A percentile compares a stretch with the other conserved stretches of the same genome.
Conservation (phyloP, 1,284 basidiomycete genomes). For the Papiliotrema laurentii region DNA sequence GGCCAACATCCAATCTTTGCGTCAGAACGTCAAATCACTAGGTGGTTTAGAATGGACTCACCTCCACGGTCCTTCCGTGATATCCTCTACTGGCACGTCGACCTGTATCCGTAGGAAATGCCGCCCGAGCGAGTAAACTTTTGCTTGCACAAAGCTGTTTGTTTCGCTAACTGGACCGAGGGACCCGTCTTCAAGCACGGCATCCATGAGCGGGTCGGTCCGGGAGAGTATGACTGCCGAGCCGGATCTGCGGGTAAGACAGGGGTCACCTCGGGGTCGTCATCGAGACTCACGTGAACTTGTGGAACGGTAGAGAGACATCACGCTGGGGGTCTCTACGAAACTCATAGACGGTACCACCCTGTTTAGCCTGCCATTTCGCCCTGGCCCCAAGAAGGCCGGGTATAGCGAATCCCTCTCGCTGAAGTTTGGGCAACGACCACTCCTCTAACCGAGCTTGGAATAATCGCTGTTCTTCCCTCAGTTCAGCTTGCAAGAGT, state of each 20-base stretch:
- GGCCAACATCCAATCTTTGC: slow-evolving; percentile 63
- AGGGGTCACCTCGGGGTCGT: background rate
- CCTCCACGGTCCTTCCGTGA: slow-evolving; percentile 57
- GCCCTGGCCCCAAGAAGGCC: background rate
- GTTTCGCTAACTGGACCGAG: background rate
- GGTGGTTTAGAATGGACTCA: slow-evolving; percentile 19
- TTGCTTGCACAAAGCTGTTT: slow-evolving; percentile 50
- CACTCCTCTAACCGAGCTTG: slow-evolving; percentile 62
- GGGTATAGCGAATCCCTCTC: slow-evolving; percentile 55
- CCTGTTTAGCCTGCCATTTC: slow-evolving; percentile 11
- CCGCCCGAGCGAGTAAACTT: slow-evolving; percentile 53
- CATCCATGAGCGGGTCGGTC: slow-evolving; percentile 52
- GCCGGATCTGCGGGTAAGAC: slow-evolving; percentile 51
- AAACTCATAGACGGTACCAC: slow-evolving; percentile 43
- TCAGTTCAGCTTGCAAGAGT: slow-evolving; percentile 61
- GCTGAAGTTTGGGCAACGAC: slow-evolving; percentile 56
- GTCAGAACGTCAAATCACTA: background rate
- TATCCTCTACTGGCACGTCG: slow-evolving; percentile 48
- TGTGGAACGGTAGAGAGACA: slow-evolving; percentile 1
- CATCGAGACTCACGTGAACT: slow-evolving; percentile 4
- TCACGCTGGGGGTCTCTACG: slow-evolving; percentile 55
- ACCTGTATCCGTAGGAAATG: slow-evolving; percentile 58
- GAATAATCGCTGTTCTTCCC: slow-evolving; percentile 56
- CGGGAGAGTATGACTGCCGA: slow-evolving; percentile 62
- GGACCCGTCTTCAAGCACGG: slow-evolving; percentile 6